These are phyloP conservation scores for Fusarium bulbicola DNA, from an alignment of 2,329 filamentous ascomycete species.

Conservation along the genomic window DNA sequence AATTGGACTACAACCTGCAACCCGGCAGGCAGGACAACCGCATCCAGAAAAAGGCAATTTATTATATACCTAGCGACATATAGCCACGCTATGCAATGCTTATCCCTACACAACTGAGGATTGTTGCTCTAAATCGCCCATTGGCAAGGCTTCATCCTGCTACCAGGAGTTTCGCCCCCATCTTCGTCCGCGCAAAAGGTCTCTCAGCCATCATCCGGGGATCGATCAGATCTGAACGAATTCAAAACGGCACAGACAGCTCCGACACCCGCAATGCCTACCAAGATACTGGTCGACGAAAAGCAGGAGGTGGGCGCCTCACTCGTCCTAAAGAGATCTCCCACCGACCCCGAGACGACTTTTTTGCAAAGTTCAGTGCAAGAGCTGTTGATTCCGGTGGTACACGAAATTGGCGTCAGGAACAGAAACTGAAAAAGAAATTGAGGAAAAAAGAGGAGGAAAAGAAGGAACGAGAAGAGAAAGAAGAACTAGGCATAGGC, in stretches of 20 bases:
- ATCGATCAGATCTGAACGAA: slow-evolving; percentile 61
- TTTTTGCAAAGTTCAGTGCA: slow-evolving; percentile 35
- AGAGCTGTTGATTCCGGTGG: slow-evolving; percentile 42
- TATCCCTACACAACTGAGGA: slow-evolving; percentile 33
- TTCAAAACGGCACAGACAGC: slow-evolving; percentile 35
- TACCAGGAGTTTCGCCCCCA: slow-evolving; percentile 19
- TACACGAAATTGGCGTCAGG: slow-evolving; percentile 44
- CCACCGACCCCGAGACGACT: slow-evolving; percentile 24
- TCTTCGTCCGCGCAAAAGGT: slow-evolving; percentile 43
- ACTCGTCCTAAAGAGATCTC: background rate
- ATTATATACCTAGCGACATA: background rate
- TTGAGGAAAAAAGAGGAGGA: slow-evolving; percentile 55
- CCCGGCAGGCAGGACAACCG: background rate
- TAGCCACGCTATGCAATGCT: slow-evolving; percentile 43
- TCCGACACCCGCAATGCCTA: background rate
- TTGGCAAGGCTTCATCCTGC: slow-evolving; percentile 10
- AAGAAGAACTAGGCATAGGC: slow-evolving; percentile 46
- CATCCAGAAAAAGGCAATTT: background rate
- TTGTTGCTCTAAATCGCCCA: slow-evolving; percentile 32
- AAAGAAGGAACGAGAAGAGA: slow-evolving; percentile 49
- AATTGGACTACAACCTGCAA: background rate
- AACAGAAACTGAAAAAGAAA: slow-evolving; percentile 62
- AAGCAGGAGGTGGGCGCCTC: background rate
- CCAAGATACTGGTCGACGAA: background rate
- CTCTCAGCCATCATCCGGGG: slow-evolving; percentile 77